phyloP scores from a whole-genome alignment of 495 filamentous ascomycete genomes.

The Hypomontagnella submonticulosa region DNA sequence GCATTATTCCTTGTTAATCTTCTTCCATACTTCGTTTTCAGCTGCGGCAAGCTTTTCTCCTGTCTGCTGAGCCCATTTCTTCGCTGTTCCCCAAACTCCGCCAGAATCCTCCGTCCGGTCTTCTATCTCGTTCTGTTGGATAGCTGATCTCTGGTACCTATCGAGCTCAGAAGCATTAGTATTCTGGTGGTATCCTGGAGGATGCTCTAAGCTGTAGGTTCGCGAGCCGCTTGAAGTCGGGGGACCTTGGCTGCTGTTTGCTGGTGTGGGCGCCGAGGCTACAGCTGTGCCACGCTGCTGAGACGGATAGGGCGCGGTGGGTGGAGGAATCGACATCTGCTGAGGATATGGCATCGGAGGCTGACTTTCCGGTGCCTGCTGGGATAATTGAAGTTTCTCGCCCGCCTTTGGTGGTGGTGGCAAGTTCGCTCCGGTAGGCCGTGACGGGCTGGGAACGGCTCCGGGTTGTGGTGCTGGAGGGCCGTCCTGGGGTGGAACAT shows the following conservation, averaged over 20 bases:
- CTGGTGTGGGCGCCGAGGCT: constrained; percentile 36
- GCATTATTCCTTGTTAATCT: constrained; percentile 65
- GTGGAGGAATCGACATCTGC: constrained; percentile 56
- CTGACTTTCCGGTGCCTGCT: constrained; percentile 39
- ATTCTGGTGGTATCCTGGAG: constrained; percentile 67
- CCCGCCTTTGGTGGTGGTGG: constrained; percentile 68
- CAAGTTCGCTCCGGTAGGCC: constrained; percentile 43
- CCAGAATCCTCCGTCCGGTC: constrained; percentile 54
- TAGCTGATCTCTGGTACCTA: constrained; percentile 48
- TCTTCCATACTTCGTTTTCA: constrained; percentile 77
- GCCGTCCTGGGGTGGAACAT: constrained; percentile 38
- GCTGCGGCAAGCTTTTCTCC: constrained; percentile 70
- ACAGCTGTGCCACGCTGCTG: constrained; percentile 54
- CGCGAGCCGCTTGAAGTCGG: constrained; percentile 10
- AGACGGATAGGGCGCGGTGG: constrained; percentile 44
- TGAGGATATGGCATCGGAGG: constrained; percentile 49
- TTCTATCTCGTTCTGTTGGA: constrained; percentile 42
- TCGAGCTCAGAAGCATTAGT: constrained; percentile 58
- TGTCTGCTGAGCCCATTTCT: constrained; percentile 69
- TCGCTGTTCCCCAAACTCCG: constrained; percentile 65
- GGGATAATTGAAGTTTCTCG: constrained; percentile 52
- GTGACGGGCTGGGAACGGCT: constrained; percentile 54
- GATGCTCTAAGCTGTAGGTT: constrained; percentile 55
- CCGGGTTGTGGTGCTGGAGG: constrained; percentile 73
- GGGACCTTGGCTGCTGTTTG: constrained; percentile 30